Evolutionary conservation across 768 basidiomycete species (phyloP), one percentile per base, ranked within the genome.

Genomic region (Calocybe cyanea): DNA sequence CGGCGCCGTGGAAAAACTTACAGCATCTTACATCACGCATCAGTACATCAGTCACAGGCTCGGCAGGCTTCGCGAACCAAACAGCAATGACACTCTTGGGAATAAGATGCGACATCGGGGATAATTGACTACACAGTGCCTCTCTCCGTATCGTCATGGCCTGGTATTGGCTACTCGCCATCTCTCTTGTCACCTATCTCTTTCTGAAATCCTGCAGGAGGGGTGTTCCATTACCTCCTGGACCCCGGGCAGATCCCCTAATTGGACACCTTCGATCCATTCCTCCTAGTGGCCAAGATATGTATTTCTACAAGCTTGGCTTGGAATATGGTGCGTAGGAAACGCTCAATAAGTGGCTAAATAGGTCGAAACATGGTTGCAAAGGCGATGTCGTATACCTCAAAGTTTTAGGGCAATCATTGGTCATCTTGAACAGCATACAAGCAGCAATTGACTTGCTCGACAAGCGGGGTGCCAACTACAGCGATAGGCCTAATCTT

Each of bases 391-490:
- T 43, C 45, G 49, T 45, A 41, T 52, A 57, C 14, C 49, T 61
- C 8, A 25, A 50, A 24, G 43, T 60, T 24, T 52, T 54, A 9
- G 57, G 59, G 3, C 42, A 45, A 13, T 35, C 51, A 1, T 51
- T 61, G 32, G 52, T 63, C 25, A 33, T 65, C 17, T 35, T 75
- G 42, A 69, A 72, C 47, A 63, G 63, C 11, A 11, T 28, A 6
- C 25, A 28, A 11, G 25, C 25, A 11, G 25, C 25, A 28, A 11
- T 28, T 11, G 73, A 75, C 8, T 62, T 75, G 15, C 61, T 73
- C 14, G 71, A 74, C 20, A 70, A 65, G 37, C 53, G 70, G 24
- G 63, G 65, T 15, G 18, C 50, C 17, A 69, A 66, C 17, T 74
- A 73, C 45, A 60, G 58, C 23, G 61, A 62, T 41, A 54, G 66